Evolutionary conservation across 2,329 filamentous ascomycete genomes (phyloP).

Genomic region (Ascomycota sp.): DNA sequence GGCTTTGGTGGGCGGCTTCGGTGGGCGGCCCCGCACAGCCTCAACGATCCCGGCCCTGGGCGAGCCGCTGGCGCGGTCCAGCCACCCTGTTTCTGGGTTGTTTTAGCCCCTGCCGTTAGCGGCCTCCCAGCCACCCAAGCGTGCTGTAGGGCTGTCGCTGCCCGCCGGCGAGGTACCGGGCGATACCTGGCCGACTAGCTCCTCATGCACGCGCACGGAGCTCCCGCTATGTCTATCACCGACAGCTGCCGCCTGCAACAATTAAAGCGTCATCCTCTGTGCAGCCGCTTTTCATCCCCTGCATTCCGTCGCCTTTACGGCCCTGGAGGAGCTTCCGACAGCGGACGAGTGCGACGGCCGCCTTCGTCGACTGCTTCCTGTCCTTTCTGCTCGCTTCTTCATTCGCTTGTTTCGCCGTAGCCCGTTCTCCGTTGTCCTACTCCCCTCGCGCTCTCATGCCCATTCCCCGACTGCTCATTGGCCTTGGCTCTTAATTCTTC

Average conservation of each 20-base stretch:
- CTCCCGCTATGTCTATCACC: not conserved
- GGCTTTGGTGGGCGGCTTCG: not conserved
- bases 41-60: not conserved
- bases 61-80: slow-evolving; percentile 5
- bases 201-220: not conserved
- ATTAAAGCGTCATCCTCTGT: slow-evolving; percentile 2
- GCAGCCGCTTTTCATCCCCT: not conserved
- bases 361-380: not conserved
- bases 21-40: not conserved
- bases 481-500: not conserved
- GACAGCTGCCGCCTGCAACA: slow-evolving; percentile 1
- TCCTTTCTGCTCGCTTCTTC: not conserved
- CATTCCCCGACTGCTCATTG: not conserved
- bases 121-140: slow-evolving; percentile 6
- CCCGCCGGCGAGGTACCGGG: not conserved
- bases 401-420: not conserved
- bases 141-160: not conserved
- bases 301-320: slow-evolving; percentile 1
- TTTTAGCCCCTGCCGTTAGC: slow-evolving; percentile 1
- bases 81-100: slow-evolving; percentile 11
- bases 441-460: not conserved
- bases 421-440: not conserved
- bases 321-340: not conserved
- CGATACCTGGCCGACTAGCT: not conserved
- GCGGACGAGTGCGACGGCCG: not conserved